Evolutionary conservation across 345 rosid genomes (phyloP).

Genomic region (Eucalyptus viminalis): DNA sequence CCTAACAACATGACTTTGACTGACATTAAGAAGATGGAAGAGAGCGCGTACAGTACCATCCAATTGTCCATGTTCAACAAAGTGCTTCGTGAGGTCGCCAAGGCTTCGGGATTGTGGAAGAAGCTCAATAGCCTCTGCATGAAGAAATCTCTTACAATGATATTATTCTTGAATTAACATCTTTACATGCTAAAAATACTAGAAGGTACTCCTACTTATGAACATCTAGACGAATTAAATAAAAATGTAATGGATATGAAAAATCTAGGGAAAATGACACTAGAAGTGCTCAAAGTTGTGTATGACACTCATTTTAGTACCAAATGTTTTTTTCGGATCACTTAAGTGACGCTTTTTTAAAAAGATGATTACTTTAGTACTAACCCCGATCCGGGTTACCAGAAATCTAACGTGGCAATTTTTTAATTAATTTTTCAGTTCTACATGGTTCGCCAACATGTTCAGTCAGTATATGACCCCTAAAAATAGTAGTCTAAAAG

Average conservation of each 20-base stretch:
- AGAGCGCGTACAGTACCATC: background rate
- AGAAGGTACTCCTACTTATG: background rate
- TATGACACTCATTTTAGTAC: too few relatives aligned
- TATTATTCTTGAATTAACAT: too few relatives aligned
- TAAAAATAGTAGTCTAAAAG: too few relatives aligned
- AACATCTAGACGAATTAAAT: background rate
- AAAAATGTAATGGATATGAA: background rate
- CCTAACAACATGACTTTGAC: background rate
- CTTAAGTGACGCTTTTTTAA: too few relatives aligned
- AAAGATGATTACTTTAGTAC: too few relatives aligned
- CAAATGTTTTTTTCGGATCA: too few relatives aligned
- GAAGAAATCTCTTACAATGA: background rate
- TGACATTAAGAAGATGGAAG: background rate
- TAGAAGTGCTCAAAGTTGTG: too few relatives aligned
- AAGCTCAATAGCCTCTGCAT: background rate
- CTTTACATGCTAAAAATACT: too few relatives aligned
- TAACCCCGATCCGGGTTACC: accelerated
- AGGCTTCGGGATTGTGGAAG: background rate
- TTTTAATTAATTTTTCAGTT: too few relatives aligned
- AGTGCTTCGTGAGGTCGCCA: background rate
- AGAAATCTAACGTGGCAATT: accelerated
- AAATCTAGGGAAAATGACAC: too few relatives aligned
- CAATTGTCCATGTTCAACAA: background rate
- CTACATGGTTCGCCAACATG: accelerated
- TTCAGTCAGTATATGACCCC: too few relatives aligned